Evolutionary conservation across 164 flowering plant species (phyloP).

Genomic region (Vitis rupestris): DNA sequence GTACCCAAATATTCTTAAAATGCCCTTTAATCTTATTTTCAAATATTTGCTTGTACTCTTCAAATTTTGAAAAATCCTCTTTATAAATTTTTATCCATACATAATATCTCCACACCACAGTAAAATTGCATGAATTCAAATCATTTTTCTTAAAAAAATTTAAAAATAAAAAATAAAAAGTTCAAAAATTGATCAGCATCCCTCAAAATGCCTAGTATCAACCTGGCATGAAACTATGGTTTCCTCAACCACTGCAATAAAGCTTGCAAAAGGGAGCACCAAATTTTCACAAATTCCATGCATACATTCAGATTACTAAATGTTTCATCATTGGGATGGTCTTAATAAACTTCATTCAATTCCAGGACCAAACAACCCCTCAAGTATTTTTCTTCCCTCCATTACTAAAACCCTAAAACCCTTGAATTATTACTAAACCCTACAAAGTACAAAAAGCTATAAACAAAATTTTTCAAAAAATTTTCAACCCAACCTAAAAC

Average conservation of each 20-base stretch:
- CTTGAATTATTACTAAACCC: too few species aligned
- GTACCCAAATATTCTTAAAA: too few species aligned
- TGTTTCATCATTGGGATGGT: slow-evolving; percentile 32
- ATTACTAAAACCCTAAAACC: too few species aligned
- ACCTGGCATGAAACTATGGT: slow-evolving; percentile 35
- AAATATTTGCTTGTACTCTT: too few species aligned
- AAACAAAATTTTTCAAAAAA: neutral
- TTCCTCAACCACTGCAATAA: slow-evolving; percentile 33
- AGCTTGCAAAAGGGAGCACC: slow-evolving; percentile 38
- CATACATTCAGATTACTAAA: slow-evolving; percentile 41
- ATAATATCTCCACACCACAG: too few species aligned
- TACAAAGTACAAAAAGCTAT: neutral
- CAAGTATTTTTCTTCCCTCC: neutral
- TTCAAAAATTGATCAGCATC: slow-evolving; percentile 5
- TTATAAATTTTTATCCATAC: too few species aligned
- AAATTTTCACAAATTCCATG: slow-evolving; percentile 15
- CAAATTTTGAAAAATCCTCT: too few species aligned
- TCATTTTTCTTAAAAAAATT: too few species aligned
- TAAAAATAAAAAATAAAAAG: too few species aligned
- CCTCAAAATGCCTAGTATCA: slow-evolving; percentile 35
- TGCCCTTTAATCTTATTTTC: too few species aligned
- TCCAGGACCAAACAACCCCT: neutral
- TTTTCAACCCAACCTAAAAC: neutral
- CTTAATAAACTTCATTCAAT: neutral
- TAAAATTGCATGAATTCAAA: too few species aligned